Evolutionary conservation across 148 eudicot genomes (phyloP).

Genomic region (Mesembryanthemum crystallinum): DNA sequence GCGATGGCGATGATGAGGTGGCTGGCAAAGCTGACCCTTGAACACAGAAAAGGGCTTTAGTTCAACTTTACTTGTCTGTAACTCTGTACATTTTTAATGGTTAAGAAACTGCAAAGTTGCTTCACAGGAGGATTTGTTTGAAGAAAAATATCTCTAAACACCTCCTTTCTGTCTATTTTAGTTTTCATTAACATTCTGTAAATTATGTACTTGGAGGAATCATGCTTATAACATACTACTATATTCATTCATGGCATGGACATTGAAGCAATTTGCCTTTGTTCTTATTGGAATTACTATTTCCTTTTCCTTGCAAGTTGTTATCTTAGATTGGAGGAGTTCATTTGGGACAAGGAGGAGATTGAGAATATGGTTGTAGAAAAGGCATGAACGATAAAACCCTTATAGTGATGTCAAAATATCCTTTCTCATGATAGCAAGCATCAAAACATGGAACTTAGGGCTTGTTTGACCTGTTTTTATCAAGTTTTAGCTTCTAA

Average conservation of each 20-base stretch:
- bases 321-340: background rate
- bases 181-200: conserved; percentile 19
- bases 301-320: background rate
- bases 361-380: too few species aligned
- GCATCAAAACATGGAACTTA: too few species aligned
- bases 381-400: too few species aligned
- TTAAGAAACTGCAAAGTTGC: conserved; percentile 1
- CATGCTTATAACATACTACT: conserved; percentile 2
- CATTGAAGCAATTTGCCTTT: background rate
- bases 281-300: background rate
- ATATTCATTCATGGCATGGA: conserved; percentile 23
- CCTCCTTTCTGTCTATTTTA: conserved; percentile 13
- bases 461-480: too few species aligned
- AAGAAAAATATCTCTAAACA: conserved; percentile 1
- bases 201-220: conserved; percentile 20
- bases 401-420: too few species aligned
- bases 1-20: conserved; percentile 57
- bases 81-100: conserved; percentile 14
- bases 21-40: conserved; percentile 65
- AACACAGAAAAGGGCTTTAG: background rate
- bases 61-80: conserved; percentile 12
- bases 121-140: conserved; percentile 15
- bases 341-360: too few species aligned
- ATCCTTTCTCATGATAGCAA: too few species aligned
- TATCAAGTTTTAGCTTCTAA: too few species aligned